phyloP scores from a whole-genome alignment of 192 early-diverging fungal genomes.

The Coemansia sp. region DNA sequence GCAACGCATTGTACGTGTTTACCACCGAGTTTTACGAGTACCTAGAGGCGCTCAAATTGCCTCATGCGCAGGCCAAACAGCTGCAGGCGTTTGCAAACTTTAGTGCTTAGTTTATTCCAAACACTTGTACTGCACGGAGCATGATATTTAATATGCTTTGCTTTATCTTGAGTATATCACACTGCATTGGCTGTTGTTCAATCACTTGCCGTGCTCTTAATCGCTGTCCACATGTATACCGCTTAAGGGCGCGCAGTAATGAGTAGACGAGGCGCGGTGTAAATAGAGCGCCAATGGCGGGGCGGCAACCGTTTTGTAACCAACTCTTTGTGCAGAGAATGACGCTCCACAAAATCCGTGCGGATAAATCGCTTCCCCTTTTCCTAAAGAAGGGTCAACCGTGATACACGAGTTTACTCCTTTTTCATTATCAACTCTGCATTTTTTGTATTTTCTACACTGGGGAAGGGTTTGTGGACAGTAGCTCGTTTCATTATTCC shows the following conservation, averaged over 20 bases:
- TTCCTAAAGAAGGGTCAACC: too few relatives aligned
- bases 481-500: too few relatives aligned
- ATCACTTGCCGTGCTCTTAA: neutral
- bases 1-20: constrained; percentile 41
- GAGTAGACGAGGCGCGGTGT: neutral
- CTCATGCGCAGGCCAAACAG: constrained; percentile 27
- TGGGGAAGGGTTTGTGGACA: too few relatives aligned
- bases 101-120: constrained; percentile 19
- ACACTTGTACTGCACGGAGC: too few relatives aligned
- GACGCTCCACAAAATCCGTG: neutral
- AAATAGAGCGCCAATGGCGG: neutral
- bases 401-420: too few relatives aligned
- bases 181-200: neutral
- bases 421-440: too few relatives aligned
- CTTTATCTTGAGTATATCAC: neutral
- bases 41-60: constrained; percentile 46
- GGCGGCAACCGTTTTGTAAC: neutral
- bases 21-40: constrained; percentile 46
- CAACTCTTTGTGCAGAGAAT: neutral
- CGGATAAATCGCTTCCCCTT: neutral
- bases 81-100: constrained; percentile 53
- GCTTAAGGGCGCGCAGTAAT: neutral
- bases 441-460: too few relatives aligned
- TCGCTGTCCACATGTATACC: too few relatives aligned
- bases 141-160: too few relatives aligned